A percentile compares a stretch with the other conserved stretches of the same genome.
Conservation (phyloP, 306 rosid species). For the Aeschynomene evenia region DNA sequence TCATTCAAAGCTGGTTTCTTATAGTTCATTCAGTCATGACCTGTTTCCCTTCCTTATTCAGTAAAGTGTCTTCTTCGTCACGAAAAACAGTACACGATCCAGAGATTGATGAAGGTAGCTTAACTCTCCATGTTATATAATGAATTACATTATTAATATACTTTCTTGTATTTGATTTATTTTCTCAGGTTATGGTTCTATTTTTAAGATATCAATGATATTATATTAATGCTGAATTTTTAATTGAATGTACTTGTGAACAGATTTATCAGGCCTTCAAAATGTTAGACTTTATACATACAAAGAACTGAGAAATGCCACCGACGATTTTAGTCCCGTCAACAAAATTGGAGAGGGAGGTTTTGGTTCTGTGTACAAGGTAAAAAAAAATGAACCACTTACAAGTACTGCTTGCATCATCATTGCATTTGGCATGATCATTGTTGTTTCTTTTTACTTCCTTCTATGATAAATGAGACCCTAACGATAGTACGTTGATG, state of each 20-base stretch:
- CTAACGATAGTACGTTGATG: constrained; percentile 29
- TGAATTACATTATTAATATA: background rate
- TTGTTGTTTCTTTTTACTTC: constrained; percentile 3
- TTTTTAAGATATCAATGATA: constrained; percentile 10
- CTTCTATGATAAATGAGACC: constrained; percentile 20
- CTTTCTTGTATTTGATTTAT: background rate
- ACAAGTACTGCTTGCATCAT: constrained; percentile 18
- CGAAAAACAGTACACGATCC: constrained; percentile 5
- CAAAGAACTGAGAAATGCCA: constrained; percentile 70
- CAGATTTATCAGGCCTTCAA: constrained; percentile 65
- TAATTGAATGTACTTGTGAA: constrained; percentile 21
- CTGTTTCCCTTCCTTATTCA: constrained; percentile 58
- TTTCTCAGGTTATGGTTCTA: background rate
- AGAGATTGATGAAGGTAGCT: constrained; percentile 57
- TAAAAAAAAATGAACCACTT: constrained; percentile 37
- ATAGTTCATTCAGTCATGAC: constrained; percentile 46
- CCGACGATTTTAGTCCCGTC: constrained; percentile 64
- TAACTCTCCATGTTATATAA: background rate
- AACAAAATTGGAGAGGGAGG: constrained; percentile 99
- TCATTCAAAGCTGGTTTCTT: constrained; percentile 17
- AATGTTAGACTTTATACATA: constrained; percentile 59
- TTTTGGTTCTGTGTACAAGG: constrained; percentile 96
- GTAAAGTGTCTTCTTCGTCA: constrained; percentile 35
- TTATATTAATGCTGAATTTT: background rate
- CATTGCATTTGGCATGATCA: background rate